These are phyloP conservation scores for Coemansia sp. DNA, from an alignment of 192 early-diverging fungal species.

Conservation along the genomic window DNA sequence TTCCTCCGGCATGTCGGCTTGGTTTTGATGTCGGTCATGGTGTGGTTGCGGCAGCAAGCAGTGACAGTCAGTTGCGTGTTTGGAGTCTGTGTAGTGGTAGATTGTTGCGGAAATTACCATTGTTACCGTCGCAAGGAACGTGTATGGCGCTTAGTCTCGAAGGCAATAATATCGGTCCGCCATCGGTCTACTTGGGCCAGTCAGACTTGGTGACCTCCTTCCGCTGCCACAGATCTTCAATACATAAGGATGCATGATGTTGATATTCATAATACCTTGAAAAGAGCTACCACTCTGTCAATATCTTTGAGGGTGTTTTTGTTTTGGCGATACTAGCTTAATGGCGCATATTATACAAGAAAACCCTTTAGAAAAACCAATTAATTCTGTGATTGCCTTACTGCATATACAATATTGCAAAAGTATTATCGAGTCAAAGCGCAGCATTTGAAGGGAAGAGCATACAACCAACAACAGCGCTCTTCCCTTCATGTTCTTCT, in stretches of 20 bases:
- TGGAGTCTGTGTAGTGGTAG: conserved; percentile 30
- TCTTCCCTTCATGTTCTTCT: background rate
- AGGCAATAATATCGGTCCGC: background rate
- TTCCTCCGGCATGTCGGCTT: conserved; percentile 15
- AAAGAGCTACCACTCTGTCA: too few relatives aligned
- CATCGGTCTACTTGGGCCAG: conserved; percentile 18
- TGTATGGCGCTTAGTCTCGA: conserved; percentile 29
- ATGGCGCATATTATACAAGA: too few relatives aligned
- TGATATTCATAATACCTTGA: background rate
- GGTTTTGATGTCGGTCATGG: conserved; percentile 25
- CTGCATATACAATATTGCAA: too few relatives aligned
- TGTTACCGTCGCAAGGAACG: conserved; percentile 10
- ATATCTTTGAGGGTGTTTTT: too few relatives aligned
- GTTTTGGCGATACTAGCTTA: too few relatives aligned
- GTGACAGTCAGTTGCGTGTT: conserved; percentile 30
- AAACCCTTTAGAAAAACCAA: too few relatives aligned
- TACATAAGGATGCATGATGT: background rate
- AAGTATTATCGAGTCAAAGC: too few relatives aligned
- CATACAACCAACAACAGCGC: background rate
- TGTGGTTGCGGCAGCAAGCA: conserved; percentile 26
- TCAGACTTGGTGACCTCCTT: background rate
- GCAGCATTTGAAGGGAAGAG: too few relatives aligned
- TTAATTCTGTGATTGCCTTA: too few relatives aligned
- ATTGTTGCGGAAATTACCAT: conserved; percentile 10
- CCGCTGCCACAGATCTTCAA: background rate